Conservation (phyloP, 495 filamentous ascomycete genomes). For the Xylaria sp. region DNA sequence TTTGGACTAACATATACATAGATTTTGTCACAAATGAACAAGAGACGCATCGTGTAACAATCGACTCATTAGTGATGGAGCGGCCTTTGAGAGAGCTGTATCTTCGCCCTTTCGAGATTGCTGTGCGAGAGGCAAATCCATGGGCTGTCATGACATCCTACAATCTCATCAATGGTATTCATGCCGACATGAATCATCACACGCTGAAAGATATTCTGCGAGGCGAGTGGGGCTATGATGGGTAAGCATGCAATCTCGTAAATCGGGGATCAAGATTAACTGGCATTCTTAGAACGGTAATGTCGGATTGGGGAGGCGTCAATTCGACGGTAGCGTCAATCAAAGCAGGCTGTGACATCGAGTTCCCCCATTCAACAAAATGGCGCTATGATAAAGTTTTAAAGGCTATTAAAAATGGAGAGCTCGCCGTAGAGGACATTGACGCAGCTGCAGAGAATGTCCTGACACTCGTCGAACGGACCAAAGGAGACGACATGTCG, state of each 20-base stretch:
- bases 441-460: constrained; percentile 67
- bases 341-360: constrained; percentile 76
- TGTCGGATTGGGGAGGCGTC: constrained; percentile 76
- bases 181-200: constrained; percentile 76
- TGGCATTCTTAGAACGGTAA: constrained; percentile 61
- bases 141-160: constrained; percentile 88
- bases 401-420: constrained; percentile 67
- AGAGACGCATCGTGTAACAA: constrained; percentile 77
- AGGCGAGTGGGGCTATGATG: constrained; percentile 78
- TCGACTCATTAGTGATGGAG: constrained; percentile 73
- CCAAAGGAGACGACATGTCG: constrained; percentile 66
- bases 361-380: constrained; percentile 77
- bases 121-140: constrained; percentile 76
- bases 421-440: constrained; percentile 57
- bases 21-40: constrained; percentile 87
- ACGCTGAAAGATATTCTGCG: constrained; percentile 76
- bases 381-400: constrained; percentile 73
- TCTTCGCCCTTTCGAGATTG: constrained; percentile 82
- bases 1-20: constrained; percentile 41
- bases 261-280: constrained; percentile 31
- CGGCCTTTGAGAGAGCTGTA: constrained; percentile 83
- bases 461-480: constrained; percentile 70
- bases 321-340: constrained; percentile 76
- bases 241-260: constrained; percentile 49
- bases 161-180: constrained; percentile 79